Conservation (phyloP, 768 basidiomycete genomes). For the Macrocybe gigantea region DNA sequence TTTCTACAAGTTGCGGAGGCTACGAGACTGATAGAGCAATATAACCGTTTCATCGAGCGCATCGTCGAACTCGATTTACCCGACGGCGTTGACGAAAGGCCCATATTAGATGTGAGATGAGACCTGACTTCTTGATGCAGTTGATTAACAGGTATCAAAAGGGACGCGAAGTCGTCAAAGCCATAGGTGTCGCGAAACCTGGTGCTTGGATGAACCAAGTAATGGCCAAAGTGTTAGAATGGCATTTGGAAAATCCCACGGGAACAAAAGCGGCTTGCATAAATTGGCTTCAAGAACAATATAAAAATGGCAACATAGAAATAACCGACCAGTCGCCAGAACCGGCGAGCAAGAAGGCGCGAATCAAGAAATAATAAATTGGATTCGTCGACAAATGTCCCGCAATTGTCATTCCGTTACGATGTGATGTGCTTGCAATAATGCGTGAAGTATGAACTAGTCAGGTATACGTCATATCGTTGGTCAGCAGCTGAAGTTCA, state of each 20-base stretch:
- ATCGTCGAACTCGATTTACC: constrained; percentile 61
- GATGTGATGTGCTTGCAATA: too few relatives aligned
- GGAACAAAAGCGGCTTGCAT: constrained; percentile 62
- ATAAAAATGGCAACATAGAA: constrained; percentile 38
- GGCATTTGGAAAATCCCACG: constrained; percentile 79
- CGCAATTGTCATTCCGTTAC: too few relatives aligned
- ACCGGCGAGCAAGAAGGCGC: constrained; percentile 31
- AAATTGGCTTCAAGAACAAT: constrained; percentile 61
- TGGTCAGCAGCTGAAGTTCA: too few relatives aligned
- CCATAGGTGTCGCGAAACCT: constrained; percentile 47
- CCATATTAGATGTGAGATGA: constrained; percentile 70
- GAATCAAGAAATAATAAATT: constrained; percentile 22
- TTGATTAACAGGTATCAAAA: constrained; percentile 22
- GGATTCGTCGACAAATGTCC: too few relatives aligned
- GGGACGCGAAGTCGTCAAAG: constrained; percentile 63
- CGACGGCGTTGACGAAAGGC: constrained; percentile 56
- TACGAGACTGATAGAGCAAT: constrained; percentile 44
- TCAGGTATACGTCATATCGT: too few relatives aligned
- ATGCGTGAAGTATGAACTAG: too few relatives aligned
- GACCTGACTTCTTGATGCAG: background rate
- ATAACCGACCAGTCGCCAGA: constrained; percentile 18
- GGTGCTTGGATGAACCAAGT: constrained; percentile 69
- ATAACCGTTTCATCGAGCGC: constrained; percentile 58
- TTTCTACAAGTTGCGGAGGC: constrained; percentile 35
- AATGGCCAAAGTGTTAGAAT: constrained; percentile 65